phyloP scores from a whole-genome alignment of 1,284 basidiomycete species.

The Tilletia caries region DNA sequence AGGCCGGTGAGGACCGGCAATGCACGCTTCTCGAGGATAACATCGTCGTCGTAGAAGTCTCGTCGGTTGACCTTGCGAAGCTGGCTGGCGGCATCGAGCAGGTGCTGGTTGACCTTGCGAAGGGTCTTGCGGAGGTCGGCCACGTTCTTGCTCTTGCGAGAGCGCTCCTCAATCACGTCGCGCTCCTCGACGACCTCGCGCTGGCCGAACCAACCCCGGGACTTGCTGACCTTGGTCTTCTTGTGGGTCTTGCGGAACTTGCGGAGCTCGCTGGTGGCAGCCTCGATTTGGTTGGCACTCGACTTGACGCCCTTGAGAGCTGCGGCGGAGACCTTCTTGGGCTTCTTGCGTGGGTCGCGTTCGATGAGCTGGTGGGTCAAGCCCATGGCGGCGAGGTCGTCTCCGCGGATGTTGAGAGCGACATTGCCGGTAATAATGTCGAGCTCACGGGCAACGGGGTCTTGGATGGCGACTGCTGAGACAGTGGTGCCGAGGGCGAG shows the following conservation, averaged over 20 bases:
- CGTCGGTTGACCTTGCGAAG: not conserved
- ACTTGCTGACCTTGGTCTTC: not conserved
- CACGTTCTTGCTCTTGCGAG: not conserved
- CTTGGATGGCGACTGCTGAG: not conserved
- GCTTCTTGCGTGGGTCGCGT: not conserved
- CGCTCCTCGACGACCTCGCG: not conserved
- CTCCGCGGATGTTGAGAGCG: constrained; percentile 1
- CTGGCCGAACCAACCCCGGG: not conserved
- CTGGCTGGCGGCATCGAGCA: constrained; percentile 2
- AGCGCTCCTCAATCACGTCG: constrained; percentile 1
- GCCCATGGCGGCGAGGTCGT: not conserved
- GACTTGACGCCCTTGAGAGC: not conserved
- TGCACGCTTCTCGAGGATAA: too few relatives aligned
- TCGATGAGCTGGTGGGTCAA: not conserved
- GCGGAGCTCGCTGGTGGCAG: constrained; percentile 8
- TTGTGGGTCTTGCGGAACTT: constrained; percentile 4
- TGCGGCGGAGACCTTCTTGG: not conserved
- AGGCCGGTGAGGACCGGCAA: too few relatives aligned
- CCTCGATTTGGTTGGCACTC: not conserved
- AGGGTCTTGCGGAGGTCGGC: constrained; percentile 10
- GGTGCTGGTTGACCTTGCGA: constrained; percentile 8
- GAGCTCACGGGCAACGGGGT: not conserved
- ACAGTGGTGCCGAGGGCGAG: not conserved
- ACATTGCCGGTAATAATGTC: not conserved
- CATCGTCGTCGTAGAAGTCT: not conserved